phyloP scores from a whole-genome alignment of 1,284 basidiomycete species.

The Moesziomyces sp. region DNA sequence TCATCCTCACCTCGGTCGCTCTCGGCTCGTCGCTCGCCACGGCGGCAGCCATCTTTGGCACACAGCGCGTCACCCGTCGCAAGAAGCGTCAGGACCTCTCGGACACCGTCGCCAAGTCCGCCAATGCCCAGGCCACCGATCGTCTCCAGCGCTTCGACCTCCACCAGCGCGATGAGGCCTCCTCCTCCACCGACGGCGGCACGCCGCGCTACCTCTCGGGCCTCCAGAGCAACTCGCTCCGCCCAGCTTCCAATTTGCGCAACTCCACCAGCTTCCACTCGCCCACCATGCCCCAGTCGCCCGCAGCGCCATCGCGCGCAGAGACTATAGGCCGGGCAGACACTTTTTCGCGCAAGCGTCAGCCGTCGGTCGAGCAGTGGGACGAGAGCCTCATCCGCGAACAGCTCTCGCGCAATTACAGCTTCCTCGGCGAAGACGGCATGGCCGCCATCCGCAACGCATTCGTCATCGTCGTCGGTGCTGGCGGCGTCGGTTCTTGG shows the following conservation, averaged over 20 bases:
- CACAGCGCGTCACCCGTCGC: constrained; percentile 42
- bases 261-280: constrained; percentile 38
- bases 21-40: constrained; percentile 58
- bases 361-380: constrained; percentile 38
- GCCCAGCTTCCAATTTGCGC: constrained; percentile 34
- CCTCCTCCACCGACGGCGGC: constrained; percentile 42
- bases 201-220: constrained; percentile 55
- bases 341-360: constrained; percentile 26
- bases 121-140: constrained; percentile 24
- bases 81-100: constrained; percentile 49
- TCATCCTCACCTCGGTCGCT: constrained; percentile 51
- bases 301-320: constrained; percentile 27
- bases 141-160: constrained; percentile 42
- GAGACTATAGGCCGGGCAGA: constrained; percentile 16
- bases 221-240: constrained; percentile 30
- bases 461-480: constrained; percentile 88
- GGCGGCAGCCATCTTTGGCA: constrained; percentile 47
- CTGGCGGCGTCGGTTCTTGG: constrained; percentile 96
- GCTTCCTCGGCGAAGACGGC: constrained; percentile 89
- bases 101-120: constrained; percentile 41
- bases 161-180: constrained; percentile 24
- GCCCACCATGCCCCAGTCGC: constrained; percentile 19
- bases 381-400: constrained; percentile 68
- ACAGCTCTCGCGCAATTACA: constrained; percentile 91
- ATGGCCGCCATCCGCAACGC: constrained; percentile 82